These are phyloP conservation scores for Fusarium dlaminii DNA, from an alignment of 2,329 filamentous ascomycete species.

Conservation along the genomic window DNA sequence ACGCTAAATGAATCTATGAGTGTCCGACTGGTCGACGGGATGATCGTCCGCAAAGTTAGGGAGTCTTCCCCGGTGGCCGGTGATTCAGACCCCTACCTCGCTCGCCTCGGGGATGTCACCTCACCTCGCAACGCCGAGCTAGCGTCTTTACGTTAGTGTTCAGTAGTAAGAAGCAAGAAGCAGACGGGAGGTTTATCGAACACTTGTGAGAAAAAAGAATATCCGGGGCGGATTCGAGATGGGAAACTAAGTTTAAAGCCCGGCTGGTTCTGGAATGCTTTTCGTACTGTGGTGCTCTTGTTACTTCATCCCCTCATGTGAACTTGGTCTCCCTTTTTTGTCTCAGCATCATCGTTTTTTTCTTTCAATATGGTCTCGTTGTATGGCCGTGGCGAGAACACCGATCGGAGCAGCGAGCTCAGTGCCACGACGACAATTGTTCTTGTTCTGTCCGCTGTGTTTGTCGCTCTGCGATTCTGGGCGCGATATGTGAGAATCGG, in stretches of 20 bases:
- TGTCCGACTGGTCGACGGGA: neutral
- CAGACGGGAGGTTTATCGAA: neutral
- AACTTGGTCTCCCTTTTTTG: neutral
- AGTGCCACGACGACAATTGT: constrained; percentile 11
- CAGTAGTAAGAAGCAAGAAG: neutral
- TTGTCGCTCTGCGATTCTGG: constrained; percentile 22
- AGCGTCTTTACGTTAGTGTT: neutral
- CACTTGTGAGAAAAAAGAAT: neutral
- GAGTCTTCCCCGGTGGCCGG: neutral
- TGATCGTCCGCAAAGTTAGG: neutral
- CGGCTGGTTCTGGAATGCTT: neutral
- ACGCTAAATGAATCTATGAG: neutral
- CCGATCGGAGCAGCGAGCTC: constrained; percentile 15
- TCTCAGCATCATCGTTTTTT: neutral
- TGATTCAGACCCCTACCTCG: neutral
- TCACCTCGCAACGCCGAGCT: neutral
- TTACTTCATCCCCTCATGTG: neutral
- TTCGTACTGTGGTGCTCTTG: neutral
- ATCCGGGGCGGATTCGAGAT: neutral
- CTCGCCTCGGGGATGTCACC: neutral
- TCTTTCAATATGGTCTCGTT: neutral
- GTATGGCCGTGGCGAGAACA: neutral
- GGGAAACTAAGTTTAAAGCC: neutral
- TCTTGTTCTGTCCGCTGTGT: neutral
- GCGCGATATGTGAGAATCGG: constrained; percentile 10